A percentile compares a stretch with the other conserved stretches of the same genome.
Evolutionary conservation across 306 rosid species (phyloP).

Genomic region (Mucuna pruriens): DNA sequence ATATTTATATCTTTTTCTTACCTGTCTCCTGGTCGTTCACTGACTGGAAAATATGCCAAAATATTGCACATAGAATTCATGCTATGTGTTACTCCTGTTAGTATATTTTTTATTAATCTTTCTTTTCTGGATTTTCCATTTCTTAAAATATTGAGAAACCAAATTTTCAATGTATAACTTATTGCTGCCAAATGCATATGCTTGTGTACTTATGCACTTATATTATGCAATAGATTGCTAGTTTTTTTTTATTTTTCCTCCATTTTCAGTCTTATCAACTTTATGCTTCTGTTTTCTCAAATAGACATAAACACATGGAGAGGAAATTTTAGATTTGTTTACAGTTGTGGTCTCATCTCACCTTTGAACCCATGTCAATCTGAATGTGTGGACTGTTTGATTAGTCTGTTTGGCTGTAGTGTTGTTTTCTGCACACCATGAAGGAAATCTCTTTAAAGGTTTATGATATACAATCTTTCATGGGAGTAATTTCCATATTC

Average conservation of each 20-base stretch:
- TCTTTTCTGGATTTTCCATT: neutral
- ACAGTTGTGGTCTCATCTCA: neutral
- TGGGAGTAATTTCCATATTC: neutral
- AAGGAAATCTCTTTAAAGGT: constrained; percentile 9
- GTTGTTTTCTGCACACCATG: constrained; percentile 23
- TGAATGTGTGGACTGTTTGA: neutral
- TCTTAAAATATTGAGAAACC: neutral
- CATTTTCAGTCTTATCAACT: neutral
- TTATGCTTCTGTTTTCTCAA: neutral
- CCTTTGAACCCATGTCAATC: neutral
- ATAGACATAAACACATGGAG: neutral
- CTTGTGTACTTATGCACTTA: neutral
- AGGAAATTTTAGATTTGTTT: neutral
- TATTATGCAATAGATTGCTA: neutral
- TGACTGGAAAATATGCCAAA: constrained; percentile 7
- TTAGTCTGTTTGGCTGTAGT: neutral
- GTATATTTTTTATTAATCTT: neutral
- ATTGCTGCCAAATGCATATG: neutral
- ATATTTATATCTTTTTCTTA: constrained; percentile 26
- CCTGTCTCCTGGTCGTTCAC: neutral
- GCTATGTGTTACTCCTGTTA: neutral
- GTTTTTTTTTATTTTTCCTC: neutral
- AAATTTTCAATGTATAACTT: neutral
- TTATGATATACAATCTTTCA: neutral
- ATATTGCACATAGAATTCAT: neutral